Evolutionary conservation across 306 rosid genomes (phyloP), one percentile per base, ranked within the genome.

Genomic region (Aeschynomene evenia): DNA sequence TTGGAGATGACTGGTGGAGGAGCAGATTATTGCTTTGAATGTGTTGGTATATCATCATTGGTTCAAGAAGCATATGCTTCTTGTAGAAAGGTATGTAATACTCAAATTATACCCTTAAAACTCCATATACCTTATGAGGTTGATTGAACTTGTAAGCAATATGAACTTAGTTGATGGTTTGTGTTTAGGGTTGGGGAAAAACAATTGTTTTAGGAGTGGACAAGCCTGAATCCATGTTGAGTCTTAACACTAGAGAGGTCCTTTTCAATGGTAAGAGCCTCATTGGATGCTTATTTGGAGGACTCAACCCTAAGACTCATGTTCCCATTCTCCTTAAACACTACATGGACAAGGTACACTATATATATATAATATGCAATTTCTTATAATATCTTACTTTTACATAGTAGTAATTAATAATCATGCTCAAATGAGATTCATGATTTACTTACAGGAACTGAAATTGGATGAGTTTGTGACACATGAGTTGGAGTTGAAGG

Each of bases 171-270:
- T 2, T 36, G 13, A 23, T 68, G 16, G 12, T 56, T 50, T 73
- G 39, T 10, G 18, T 56, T 51, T 57, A 88, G 98, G 98, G 97
- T 49, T 94, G 98, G 98, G 98, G 98, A 1, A 85, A 90, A 82
- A 87, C 97, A 19, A 20, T 93, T 29, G 83, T 93, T 19, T 23
- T 93, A 63, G 98, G 96, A 33, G 90, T 87, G 72, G 94, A 85
- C 74, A 82, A 72, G 77, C 85, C 90, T 46, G 94, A 82, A 37
- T 62, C 97, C 11, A 29, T 3, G 46, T 45, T 90, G 80, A 84
- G 36, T 55, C 42, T 93, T 14, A 75, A 49, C 10, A 64, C 88
- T 23, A 1, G 0, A 37, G 97, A 77, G 5, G 77, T 93, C 49
- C 94, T 93, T 74, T 34, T 21, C 4, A 12, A 13, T 4, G 94